A percentile compares a stretch with the other conserved stretches of the same genome.
These are phyloP conservation scores for Aaosphaeria pasadenensis DNA, from an alignment of 2,329 filamentous ascomycete species.

Conservation along the genomic window DNA sequence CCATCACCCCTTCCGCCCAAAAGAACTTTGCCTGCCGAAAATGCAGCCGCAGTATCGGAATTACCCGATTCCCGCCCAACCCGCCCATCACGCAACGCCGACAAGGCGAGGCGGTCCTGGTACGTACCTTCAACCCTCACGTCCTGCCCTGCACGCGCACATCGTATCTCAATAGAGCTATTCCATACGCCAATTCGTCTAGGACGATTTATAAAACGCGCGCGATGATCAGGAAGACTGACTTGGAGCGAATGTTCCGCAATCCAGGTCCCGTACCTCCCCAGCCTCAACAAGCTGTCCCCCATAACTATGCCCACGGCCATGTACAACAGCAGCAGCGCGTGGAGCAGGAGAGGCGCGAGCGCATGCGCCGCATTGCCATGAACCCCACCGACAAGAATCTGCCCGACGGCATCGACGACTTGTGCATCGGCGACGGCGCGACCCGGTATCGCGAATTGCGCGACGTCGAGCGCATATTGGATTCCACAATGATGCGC, in stretches of 20 bases:
- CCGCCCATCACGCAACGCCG: conserved; percentile 33
- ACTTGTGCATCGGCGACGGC: conserved; percentile 76
- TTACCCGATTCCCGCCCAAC: conserved; percentile 40
- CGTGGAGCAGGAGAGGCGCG: conserved; percentile 36
- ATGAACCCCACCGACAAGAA: conserved; percentile 93
- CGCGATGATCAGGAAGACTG: conserved; percentile 47
- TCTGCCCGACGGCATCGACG: conserved; percentile 81
- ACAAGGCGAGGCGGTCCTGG: conserved; percentile 41
- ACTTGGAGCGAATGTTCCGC: conserved; percentile 46
- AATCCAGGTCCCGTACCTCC: conserved; percentile 44
- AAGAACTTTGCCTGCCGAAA: conserved; percentile 19
- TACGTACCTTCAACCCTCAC: conserved; percentile 25
- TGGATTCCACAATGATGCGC: conserved; percentile 91
- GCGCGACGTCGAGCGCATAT: conserved; percentile 78
- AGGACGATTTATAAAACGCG: neutral
- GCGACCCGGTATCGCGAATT: conserved; percentile 79
- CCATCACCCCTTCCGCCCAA: conserved; percentile 26
- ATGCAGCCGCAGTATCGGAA: conserved; percentile 48
- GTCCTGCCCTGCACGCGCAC: neutral
- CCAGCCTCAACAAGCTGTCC: conserved; percentile 50
- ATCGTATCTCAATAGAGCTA: conserved; percentile 11
- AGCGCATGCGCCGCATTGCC: conserved; percentile 72
- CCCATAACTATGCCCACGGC: conserved; percentile 41
- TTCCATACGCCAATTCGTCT: conserved; percentile 3
- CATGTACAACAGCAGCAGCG: conserved; percentile 40